phyloP scores from a whole-genome alignment of 768 basidiomycete species.

The Hericium coralloides region DNA sequence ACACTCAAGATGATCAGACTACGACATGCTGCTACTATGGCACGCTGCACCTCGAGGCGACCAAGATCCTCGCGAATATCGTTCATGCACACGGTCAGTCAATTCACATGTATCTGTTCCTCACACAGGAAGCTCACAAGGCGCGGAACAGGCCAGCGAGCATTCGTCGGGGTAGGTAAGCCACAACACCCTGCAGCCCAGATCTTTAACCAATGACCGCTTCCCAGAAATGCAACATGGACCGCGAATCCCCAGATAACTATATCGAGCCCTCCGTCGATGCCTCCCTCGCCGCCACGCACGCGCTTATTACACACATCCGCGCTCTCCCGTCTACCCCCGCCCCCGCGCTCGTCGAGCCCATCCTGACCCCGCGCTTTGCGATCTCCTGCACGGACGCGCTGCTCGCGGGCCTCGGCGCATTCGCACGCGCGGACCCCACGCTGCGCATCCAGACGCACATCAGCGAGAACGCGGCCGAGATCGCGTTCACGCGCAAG shows the following conservation, averaged over 20 bases:
- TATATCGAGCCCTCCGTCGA: constrained; percentile 60
- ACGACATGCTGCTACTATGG: constrained; percentile 94
- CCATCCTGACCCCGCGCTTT: constrained; percentile 92
- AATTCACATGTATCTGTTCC: not conserved
- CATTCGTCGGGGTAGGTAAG: constrained; percentile 69
- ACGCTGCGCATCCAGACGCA: constrained; percentile 84
- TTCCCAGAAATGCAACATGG: constrained; percentile 82
- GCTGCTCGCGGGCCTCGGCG: constrained; percentile 56
- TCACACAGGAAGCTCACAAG: not conserved
- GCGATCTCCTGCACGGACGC: constrained; percentile 78
- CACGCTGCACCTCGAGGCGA: constrained; percentile 70
- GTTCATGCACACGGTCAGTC: constrained; percentile 50
- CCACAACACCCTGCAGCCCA: not conserved
- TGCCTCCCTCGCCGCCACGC: constrained; percentile 53
- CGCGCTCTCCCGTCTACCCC: constrained; percentile 43
- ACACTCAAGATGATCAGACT: constrained; percentile 41
- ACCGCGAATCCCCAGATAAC: constrained; percentile 56
- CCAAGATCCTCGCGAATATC: constrained; percentile 74
- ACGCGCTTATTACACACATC: constrained; percentile 61
- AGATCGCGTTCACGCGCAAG: constrained; percentile 54
- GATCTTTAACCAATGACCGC: not conserved
- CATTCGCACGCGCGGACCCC: constrained; percentile 50
- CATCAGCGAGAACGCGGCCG: constrained; percentile 74
- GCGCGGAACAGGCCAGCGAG: constrained; percentile 56
- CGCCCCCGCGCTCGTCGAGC: constrained; percentile 62